Evolutionary conservation across 179 eudicot genomes (phyloP), one percentile per base, ranked within the genome.

Genomic region (Corrigiola litoralis): DNA sequence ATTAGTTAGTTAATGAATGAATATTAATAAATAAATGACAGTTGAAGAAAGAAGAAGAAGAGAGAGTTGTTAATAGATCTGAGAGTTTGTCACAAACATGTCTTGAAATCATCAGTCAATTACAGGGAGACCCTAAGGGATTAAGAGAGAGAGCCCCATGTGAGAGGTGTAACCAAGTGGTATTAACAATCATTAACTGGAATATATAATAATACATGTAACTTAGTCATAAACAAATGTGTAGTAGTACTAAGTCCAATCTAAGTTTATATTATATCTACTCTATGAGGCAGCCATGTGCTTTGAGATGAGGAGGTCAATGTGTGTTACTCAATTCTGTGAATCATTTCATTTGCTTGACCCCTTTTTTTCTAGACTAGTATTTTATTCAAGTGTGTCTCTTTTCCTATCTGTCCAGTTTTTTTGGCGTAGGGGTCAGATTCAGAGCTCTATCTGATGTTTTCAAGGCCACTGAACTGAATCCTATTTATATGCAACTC

Each of bases 21-120:
- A 50, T 27, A 7, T 29, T 14, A 34, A 17, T 17, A 38, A n/a
- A n/a, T 29, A 14, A 29, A 61, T 16, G 28, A 57, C n/a, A n/a
- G n/a, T n/a, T n/a, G 45, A 36, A 37, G 8, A 1, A 11, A 58
- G 29, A 58, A 69, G 53, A 51, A 18, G 53, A 41, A 27, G 54
- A 24, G 23, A 0, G 12, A 23, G 16, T 27, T 34, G 50, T 51
- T 13, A 40, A 58, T 61, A 69, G 78, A 74, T 69, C 78, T 74
- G 69, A 74, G 34, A 64, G 38, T 13, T 46, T 63, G 73, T 47
- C 69, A 73, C n/a, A 73, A 17, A 74, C 70, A 74, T 74, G 74
- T 69, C 66, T 69, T 50, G 70, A 64, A 74, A 69, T 74, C 50
- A 74, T 69, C 49, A 64, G 66, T 74, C 70, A 74, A 73, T 67